These are phyloP conservation scores for Eutrema japonicum DNA, from an alignment of 345 rosid species.

Conservation along the genomic window DNA sequence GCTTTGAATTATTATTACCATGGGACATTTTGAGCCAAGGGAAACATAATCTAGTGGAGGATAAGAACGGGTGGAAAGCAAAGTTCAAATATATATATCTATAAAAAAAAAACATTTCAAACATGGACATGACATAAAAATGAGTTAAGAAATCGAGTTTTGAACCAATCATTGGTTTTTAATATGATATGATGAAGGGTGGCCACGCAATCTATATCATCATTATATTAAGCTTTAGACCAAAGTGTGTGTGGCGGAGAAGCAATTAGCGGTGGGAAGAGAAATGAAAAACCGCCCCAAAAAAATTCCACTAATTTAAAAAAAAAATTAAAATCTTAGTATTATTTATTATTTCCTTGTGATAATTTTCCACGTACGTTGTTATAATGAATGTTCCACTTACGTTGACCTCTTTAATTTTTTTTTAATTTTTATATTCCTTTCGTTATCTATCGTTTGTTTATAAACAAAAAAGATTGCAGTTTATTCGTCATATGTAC, in stretches of 20 bases:
- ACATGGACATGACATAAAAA: constrained; percentile 13
- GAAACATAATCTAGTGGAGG: constrained; percentile 34
- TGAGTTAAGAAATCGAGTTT: constrained; percentile 27
- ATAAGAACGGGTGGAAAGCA: constrained; percentile 40
- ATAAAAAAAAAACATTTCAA: constrained; percentile 2
- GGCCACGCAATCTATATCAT: constrained; percentile 30
- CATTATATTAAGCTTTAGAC: constrained; percentile 24
- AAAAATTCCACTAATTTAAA: constrained; percentile 16
- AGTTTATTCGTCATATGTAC: constrained; percentile 41
- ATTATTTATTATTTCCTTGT: not conserved
- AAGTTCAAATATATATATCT: constrained; percentile 9
- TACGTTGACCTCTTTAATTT: constrained; percentile 33
- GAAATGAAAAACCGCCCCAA: constrained; percentile 26
- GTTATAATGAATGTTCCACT: constrained; percentile 31
- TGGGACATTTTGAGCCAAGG: constrained; percentile 12
- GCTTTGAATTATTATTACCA: constrained; percentile 6
- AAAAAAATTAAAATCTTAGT: not conserved
- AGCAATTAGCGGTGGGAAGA: constrained; percentile 39
- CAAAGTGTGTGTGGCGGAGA: constrained; percentile 37
- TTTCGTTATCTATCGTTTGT: constrained; percentile 40
- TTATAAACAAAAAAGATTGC: constrained; percentile 25
- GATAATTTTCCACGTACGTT: constrained; percentile 37
- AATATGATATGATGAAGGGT: constrained; percentile 31
- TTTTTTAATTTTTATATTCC: not conserved
- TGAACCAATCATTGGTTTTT: constrained; percentile 37